Conservation (phyloP, 345 rosid species). For the Abelmoschus esculentus region DNA sequence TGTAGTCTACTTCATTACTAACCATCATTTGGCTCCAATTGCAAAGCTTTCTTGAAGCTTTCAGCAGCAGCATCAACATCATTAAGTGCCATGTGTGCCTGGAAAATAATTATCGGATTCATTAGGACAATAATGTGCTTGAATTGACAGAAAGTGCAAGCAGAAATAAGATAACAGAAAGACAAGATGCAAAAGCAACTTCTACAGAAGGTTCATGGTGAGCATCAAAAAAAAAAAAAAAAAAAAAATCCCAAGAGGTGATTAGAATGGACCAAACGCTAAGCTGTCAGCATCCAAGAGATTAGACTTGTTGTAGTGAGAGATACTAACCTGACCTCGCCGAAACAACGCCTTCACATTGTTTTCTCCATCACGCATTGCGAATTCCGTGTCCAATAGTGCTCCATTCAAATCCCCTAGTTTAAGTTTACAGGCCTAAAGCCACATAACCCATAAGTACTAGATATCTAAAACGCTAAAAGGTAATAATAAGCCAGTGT, state of each 20-base stretch:
- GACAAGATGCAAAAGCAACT: neutral
- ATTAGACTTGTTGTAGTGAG: conserved; percentile 6
- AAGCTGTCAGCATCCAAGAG: neutral
- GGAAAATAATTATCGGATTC: conserved; percentile 7
- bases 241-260: too few species aligned
- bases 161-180: neutral
- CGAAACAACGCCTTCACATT: conserved; percentile 90
- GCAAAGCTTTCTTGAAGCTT: conserved; percentile 80
- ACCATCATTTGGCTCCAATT: conserved; percentile 90
- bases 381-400: conserved; percentile 73
- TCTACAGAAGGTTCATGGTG: too few species aligned
- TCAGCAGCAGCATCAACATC: conserved; percentile 88
- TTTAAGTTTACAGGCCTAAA: conserved; percentile 82
- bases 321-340: conserved; percentile 77
- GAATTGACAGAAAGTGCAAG: neutral
- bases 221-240: neutral
- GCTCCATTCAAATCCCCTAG: conserved; percentile 92
- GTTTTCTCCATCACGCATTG: conserved; percentile 77
- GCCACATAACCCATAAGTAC: neutral
- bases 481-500: neutral
- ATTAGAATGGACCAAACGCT: too few species aligned
- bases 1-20: conserved; percentile 11
- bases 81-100: conserved; percentile 88
- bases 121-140: neutral
- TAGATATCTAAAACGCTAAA: neutral